Conservation (phyloP, 2,329 filamentous ascomycete genomes). For the Exophiala sideris region DNA sequence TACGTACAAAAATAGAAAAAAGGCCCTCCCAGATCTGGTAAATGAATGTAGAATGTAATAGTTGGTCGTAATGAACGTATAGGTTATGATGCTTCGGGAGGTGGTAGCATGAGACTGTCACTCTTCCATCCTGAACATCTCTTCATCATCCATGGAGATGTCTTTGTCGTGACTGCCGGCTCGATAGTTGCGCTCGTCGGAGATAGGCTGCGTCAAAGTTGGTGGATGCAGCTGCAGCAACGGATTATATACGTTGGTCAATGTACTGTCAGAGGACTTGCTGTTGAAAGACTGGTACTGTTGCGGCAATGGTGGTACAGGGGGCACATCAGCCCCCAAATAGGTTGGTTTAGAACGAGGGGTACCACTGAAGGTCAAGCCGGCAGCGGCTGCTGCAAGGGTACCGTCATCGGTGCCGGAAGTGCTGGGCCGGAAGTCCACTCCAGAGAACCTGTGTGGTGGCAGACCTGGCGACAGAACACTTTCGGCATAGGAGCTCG, state of each 20-base stretch:
- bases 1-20: conserved; percentile 13
- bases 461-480: conserved; percentile 45
- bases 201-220: conserved; percentile 45
- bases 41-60: conserved; percentile 15
- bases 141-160: conserved; percentile 70
- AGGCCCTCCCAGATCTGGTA: neutral
- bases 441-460: conserved; percentile 70
- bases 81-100: neutral
- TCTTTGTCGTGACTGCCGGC: conserved; percentile 64
- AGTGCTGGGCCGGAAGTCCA: conserved; percentile 72
- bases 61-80: conserved; percentile 6
- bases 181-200: conserved; percentile 60
- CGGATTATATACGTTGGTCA: conserved; percentile 40
- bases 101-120: conserved; percentile 43
- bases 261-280: conserved; percentile 30
- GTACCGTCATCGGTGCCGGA: conserved; percentile 81
- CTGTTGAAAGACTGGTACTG: conserved; percentile 33
- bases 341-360: conserved; percentile 63
- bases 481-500: conserved; percentile 54
- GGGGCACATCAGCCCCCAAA: conserved; percentile 71
- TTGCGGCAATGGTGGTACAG: conserved; percentile 78
- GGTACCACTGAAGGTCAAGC: conserved; percentile 84
- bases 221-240: conserved; percentile 43
- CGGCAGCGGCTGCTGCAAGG: conserved; percentile 84
- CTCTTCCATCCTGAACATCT: conserved; percentile 98